Percentiles rank a stretch among this genome's conserved stretches.
Evolutionary conservation across 179 eudicot genomes (phyloP).

Genomic region (Beta lomatogona): DNA sequence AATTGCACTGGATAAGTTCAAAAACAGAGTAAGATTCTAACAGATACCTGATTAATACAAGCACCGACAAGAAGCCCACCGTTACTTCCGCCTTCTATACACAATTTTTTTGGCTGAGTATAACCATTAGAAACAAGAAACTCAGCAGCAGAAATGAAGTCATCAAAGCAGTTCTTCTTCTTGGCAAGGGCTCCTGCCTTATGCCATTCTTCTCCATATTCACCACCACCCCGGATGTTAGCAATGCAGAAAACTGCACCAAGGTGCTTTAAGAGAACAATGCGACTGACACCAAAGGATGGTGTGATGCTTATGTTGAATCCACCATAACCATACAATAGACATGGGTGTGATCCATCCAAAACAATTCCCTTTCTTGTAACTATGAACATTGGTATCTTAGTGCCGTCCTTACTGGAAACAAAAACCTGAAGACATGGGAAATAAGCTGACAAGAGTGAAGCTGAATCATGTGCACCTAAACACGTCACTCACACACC

Average conservation of each 20-base stretch:
- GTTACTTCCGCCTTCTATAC: conserved; percentile 98
- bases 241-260: conserved; percentile 76
- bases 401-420: conserved; percentile 83
- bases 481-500: background rate
- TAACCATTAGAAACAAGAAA: conserved; percentile 83
- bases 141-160: conserved; percentile 86
- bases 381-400: conserved; percentile 84
- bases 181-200: conserved; percentile 81
- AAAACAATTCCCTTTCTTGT: conserved; percentile 66
- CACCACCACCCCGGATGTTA: conserved; percentile 98
- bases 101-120: conserved; percentile 74
- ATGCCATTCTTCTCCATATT: conserved; percentile 99
- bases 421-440: conserved; percentile 63
- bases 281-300: conserved; percentile 63
- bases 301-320: conserved; percentile 90
- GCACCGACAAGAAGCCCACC: conserved; percentile 98
- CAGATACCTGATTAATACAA: conserved; percentile 86
- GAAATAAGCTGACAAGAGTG: background rate
- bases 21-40: background rate
- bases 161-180: conserved; percentile 94
- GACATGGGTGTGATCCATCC: conserved; percentile 94
- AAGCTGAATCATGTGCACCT: background rate
- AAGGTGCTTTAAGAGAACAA: conserved; percentile 66
- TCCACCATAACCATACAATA: conserved; percentile 92
- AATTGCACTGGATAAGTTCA: background rate